A percentile compares a stretch with the other conserved stretches of the same genome.
phyloP scores from a whole-genome alignment of 345 rosid genomes.

The Salix purpurea region DNA sequence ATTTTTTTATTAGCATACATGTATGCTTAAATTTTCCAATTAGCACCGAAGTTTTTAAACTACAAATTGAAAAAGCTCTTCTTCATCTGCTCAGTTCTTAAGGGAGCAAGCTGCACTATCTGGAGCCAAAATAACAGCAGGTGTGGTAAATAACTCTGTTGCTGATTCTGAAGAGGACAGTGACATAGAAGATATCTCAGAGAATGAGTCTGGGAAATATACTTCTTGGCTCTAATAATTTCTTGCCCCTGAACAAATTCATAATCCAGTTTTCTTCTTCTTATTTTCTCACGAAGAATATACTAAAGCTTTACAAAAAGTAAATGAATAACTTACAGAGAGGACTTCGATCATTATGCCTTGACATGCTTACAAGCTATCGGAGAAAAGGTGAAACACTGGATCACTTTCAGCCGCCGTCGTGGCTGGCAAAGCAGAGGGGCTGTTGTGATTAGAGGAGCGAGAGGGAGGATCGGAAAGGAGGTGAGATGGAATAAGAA shows the following conservation, averaged over 20 bases:
- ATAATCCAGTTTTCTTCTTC: too few relatives aligned
- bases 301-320: slow-evolving; percentile 1
- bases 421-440: too few relatives aligned
- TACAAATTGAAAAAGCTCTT: background rate
- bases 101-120: slow-evolving; percentile 88
- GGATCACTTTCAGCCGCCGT: too few relatives aligned
- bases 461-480: too few relatives aligned
- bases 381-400: slow-evolving; percentile 62
- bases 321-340: slow-evolving; percentile 32
- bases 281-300: background rate
- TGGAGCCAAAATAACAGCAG: slow-evolving; percentile 76
- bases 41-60: too few relatives aligned
- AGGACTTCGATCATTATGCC: slow-evolving; percentile 69
- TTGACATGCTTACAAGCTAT: slow-evolving; percentile 75
- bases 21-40: too few relatives aligned
- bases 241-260: slow-evolving; percentile 27
- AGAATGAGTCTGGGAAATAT: slow-evolving; percentile 60
- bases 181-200: slow-evolving; percentile 53
- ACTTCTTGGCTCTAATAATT: slow-evolving; percentile 37
- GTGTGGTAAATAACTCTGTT: slow-evolving; percentile 58
- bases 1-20: too few relatives aligned
- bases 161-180: slow-evolving; percentile 70
- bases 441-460: too few relatives aligned
- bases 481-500: too few relatives aligned
- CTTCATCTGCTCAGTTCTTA: slow-evolving; percentile 55